Evolutionary conservation across 2,329 filamentous ascomycete species (phyloP), one percentile per base, ranked within the genome.

Genomic region (Domatiomyces globalis): DNA sequence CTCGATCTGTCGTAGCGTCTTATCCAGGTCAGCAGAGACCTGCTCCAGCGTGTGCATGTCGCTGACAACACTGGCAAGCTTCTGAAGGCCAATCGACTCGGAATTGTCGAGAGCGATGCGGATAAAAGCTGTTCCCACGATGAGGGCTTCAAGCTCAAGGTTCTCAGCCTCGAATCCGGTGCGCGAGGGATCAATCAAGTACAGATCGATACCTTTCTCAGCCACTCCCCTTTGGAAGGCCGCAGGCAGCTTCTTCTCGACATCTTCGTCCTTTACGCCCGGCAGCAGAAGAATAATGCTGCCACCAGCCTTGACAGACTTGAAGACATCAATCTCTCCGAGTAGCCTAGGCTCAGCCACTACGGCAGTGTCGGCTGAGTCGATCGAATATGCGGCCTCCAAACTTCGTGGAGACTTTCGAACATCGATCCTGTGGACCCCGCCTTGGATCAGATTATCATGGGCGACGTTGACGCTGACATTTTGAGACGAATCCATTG

Each of bases 81-180:
- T 87, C 64, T 79, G 76, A 7, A 85, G 65, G 33, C 79, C 76
- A 52, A 80, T 73, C 19, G 73, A 69, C 29, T 84, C 76, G 29
- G 83, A 66, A 15, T 84, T 77, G 9, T 85, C 80, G 52, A 81
- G 77, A 39, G 85, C 82, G 55, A 92, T 71, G 63, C 84, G 84
- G 56, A 96, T 68, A 73, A 96, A 95, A 6, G 87, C 81, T 43
- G 94, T 72, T 68, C 95, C 85, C 2, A 85, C 71, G 12, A 95
- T 74, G 44, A 84, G 75, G 51, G 80, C 75, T 58, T 85, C 78
- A 5, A 80, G 70, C 49, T 70, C 69, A 44, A 76, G 65, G 50
- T 86, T 76, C 58, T 81, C 79, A 57, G 82, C 77, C n/a, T 85
- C 77, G 47, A 82, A 79, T 39, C 82, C 78, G 6, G 81, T 82